These are phyloP conservation scores for Hymenoscyphus albidus DNA, from an alignment of 2,329 filamentous ascomycete genomes.

Conservation along the genomic window DNA sequence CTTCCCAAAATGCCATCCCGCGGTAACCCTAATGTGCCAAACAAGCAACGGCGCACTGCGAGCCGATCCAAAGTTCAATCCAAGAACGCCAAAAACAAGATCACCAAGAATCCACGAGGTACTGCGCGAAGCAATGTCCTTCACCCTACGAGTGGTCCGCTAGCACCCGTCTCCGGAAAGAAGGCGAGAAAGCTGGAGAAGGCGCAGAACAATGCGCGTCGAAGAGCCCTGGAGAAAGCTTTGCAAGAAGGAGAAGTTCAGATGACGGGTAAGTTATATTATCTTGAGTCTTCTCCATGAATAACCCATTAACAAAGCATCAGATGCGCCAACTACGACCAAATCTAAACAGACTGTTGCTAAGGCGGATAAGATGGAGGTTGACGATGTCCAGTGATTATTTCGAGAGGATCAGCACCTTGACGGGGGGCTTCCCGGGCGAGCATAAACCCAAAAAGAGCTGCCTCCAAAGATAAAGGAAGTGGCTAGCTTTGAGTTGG, in stretches of 20 bases:
- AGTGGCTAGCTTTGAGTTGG: not conserved
- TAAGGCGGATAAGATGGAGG: constrained; percentile 1
- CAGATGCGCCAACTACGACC: not conserved
- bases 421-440: not conserved
- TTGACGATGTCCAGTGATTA: constrained; percentile 1
- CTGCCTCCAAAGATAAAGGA: not conserved
- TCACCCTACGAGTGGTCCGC: constrained; percentile 32
- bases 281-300: too few relatives aligned
- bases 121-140: constrained; percentile 31
- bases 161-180: constrained; percentile 34
- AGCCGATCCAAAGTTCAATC: constrained; percentile 33
- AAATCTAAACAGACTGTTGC: not conserved
- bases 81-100: constrained; percentile 27
- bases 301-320: not conserved
- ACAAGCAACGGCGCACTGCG: constrained; percentile 32
- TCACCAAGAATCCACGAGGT: constrained; percentile 34
- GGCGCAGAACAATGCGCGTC: constrained; percentile 32
- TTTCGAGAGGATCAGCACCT: not conserved
- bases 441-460: not conserved
- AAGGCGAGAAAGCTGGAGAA: constrained; percentile 35
- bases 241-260: constrained; percentile 33
- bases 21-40: constrained; percentile 35
- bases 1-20: constrained; percentile 33
- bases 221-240: constrained; percentile 33
- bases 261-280: constrained; percentile 32